These are phyloP conservation scores for Filobasidium floriforme DNA, from an alignment of 768 basidiomycete genomes.

Conservation along the genomic window DNA sequence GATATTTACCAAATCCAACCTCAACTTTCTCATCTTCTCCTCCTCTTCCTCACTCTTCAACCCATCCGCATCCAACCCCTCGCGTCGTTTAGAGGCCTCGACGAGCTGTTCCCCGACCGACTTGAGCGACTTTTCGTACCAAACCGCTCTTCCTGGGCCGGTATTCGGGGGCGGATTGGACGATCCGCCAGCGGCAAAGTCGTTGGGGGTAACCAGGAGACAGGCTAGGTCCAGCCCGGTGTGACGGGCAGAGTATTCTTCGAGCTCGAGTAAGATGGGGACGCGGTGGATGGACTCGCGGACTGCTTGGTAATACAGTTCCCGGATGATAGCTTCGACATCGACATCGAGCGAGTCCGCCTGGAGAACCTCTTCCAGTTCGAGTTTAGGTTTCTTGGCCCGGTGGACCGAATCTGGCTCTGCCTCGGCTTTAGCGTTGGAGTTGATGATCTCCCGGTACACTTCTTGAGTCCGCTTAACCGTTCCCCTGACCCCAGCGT, in stretches of 20 bases:
- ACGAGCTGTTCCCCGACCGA: conserved; percentile 18
- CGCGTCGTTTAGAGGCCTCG: conserved; percentile 7
- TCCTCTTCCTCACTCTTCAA: conserved; percentile 13
- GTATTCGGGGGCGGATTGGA: conserved; percentile 13
- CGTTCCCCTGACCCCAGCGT: conserved; percentile 3
- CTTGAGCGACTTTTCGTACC: conserved; percentile 17
- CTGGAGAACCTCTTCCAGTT: neutral
- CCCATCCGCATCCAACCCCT: neutral
- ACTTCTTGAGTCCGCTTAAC: conserved; percentile 6
- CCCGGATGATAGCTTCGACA: neutral
- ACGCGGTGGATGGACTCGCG: neutral
- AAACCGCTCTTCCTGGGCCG: conserved; percentile 8
- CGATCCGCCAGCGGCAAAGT: conserved; percentile 12
- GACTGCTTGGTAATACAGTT: neutral
- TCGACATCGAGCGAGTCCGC: neutral
- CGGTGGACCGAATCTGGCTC: neutral
- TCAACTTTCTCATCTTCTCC: conserved; percentile 10
- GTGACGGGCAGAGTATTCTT: conserved; percentile 10
- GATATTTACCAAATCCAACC: conserved; percentile 18
- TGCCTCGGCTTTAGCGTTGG: too few relatives aligned
- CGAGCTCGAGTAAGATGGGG: conserved; percentile 14
- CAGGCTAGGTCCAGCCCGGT: conserved; percentile 21
- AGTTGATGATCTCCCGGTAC: conserved; percentile 11
- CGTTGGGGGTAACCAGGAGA: conserved; percentile 11
- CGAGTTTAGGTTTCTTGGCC: neutral